Base-by-base conservation (phyloP, 2,329 filamentous ascomycete genomes). In the Calonectria montana region DNA sequence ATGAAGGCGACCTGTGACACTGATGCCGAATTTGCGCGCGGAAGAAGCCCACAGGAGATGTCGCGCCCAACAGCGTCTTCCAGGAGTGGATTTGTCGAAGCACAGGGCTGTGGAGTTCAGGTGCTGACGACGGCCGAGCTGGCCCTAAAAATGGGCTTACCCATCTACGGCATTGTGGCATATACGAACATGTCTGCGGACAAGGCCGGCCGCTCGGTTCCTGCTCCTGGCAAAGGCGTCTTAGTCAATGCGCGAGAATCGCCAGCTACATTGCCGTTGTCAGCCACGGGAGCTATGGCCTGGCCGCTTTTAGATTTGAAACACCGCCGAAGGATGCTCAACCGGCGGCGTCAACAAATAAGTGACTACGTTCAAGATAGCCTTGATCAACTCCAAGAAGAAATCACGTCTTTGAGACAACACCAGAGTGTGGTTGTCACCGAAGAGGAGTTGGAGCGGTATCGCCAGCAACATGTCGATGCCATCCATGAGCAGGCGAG, bases 1-100 rank as follows among this genome's bases (percentile, higher is more conserved):
- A 99, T 99, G 97, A 97, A 98, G 87, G 97, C 97, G 70, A 99
- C 97, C 68, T 98, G 95, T 90, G 99, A 98, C 82, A 96, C 96
- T 27, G 94, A 98, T 73, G 96, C 98, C 77, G 97, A 99, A 84
- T 94, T 99, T 79, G 95, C 92, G 10, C 97, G 98, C 81, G 97
- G 97, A 57, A 94, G 97, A 76, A 98, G 96, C 61, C 96, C 97
- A 13, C 91, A 93, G 84, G 97, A 99, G 86, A 99, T 99, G 97
- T 99, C 97, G 31, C 93, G 97, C 73, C 97, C 97, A 5, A 97
- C 96, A 5, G 98, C 97, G 50, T 98, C 97, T 3, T 98, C 97
- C 73, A 91, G 97, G 85, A 97, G 96, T 80, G 97, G 97, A 62
- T 99, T 99, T 89, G 98, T 99, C 96, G 97, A 99, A 86, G 98